phyloP scores from a whole-genome alignment of 768 basidiomycete species.

The Tylopilus plumbeoviolaceoides region DNA sequence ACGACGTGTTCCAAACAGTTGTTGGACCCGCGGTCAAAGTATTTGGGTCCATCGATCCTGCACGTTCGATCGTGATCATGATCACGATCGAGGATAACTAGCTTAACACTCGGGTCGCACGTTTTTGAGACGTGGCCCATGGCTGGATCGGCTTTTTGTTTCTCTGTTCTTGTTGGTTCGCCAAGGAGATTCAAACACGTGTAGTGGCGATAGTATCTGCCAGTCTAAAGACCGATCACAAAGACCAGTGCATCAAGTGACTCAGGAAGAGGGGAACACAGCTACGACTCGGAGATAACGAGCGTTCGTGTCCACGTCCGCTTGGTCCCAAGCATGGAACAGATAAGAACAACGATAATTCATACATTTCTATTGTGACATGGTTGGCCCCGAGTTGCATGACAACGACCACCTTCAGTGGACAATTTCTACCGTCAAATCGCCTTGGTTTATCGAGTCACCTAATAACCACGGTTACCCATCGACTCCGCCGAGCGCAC shows the following conservation, averaged over 20 bases:
- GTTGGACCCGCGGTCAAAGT: not conserved
- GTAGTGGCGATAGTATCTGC: not conserved
- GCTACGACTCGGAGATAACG: not conserved
- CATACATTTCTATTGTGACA: slow-evolving; percentile 15
- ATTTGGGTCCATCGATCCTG: not conserved
- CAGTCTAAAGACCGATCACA: not conserved
- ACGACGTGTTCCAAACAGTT: not conserved
- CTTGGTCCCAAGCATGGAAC: not conserved
- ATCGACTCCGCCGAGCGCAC: not conserved
- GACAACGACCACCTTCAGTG: slow-evolving; percentile 39
- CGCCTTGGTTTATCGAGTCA: slow-evolving; percentile 94
- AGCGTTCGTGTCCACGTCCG: not conserved
- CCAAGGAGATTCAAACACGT: not conserved
- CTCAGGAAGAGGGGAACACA: no score
- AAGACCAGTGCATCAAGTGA: not conserved
- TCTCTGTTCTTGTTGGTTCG: not conserved
- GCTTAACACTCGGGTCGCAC: not conserved
- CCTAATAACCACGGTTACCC: slow-evolving; percentile 40
- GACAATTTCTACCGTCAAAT: slow-evolving; percentile 85
- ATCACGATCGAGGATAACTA: not conserved
- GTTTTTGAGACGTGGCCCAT: not conserved
- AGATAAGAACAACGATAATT: not conserved
- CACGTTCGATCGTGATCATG: not conserved
- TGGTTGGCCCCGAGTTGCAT: not conserved
- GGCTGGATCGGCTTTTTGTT: not conserved